Base-by-base conservation (phyloP, 768 basidiomycete species). In the Gyrodon lividus region DNA sequence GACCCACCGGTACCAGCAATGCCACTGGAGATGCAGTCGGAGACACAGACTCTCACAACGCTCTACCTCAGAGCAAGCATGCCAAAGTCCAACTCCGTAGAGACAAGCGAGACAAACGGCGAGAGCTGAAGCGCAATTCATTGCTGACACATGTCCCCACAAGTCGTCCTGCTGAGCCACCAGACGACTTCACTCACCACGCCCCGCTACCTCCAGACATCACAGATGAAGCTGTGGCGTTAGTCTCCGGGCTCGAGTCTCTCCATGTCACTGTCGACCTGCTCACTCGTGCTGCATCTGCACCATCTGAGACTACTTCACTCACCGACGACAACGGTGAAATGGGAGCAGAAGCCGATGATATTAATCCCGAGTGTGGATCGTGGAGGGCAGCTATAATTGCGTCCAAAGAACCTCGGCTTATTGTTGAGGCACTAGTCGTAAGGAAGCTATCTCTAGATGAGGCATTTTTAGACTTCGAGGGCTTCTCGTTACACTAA, bases 391-490 rank as follows among this genome's bases (percentile, higher is more conserved):
- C 54, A 6, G 43, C 38, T 5, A 37, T 31, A 10, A 35, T 22
- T 16, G 8, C 41, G 14, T 28, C 41, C 17, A 46, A 58, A 16
- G 75, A 77, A 44, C 76, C 79, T 28, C 73, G 86, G n/a, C 71
- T 86, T 4, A 91, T 92, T 42, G 88, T 91, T 9, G 89, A 93
- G 65, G 90, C 82, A 2, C 74, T 92, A 26, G 84, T 93, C 2
- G 82, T 91, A 17, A 77, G 87, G 41, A 89, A 92, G 66, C 73
- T 91, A 70, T 83, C 84, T 16, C 60, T 85, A 2, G 86, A 87
- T 50, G 90, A 92, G 63, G 86, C 75, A 16, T 92, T 83, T 65
- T 64, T 91, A 48, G 88, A 91, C 62, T 89, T 92, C 63, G 81
- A 77, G 8, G 83, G 80, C 3, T 87, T 87, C 56, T 68, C 66